A percentile compares a stretch with the other conserved stretches of the same genome.
Evolutionary conservation across 23 red algal species (phyloP).

Genomic region (Gracilaria vermiculophylla): DNA sequence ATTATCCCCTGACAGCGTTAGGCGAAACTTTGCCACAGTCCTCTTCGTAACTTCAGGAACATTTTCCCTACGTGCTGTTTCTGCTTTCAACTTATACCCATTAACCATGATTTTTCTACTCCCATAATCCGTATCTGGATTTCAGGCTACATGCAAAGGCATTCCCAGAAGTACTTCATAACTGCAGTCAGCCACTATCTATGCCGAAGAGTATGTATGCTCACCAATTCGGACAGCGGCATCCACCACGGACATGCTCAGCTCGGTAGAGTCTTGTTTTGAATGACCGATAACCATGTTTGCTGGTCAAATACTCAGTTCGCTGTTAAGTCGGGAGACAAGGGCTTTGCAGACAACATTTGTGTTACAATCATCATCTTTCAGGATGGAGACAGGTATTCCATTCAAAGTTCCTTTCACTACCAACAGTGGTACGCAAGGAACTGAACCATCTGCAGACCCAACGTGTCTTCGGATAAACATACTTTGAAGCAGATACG

Average conservation of each 20-base stretch:
- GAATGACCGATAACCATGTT: neutral
- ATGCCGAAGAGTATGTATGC: neutral
- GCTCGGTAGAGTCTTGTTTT: slow-evolving; percentile 6
- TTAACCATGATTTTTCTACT: no score
- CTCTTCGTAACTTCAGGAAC: neutral
- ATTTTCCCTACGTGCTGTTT: no score
- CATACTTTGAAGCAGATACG: neutral
- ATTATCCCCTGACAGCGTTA: neutral
- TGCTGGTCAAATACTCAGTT: neutral
- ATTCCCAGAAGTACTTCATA: slow-evolving; percentile 40
- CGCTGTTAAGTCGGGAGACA: neutral
- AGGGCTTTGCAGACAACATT: neutral
- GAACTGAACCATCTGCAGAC: neutral
- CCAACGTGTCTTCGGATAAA: neutral
- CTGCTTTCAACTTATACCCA: no score
- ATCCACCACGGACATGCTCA: neutral
- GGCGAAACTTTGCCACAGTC: neutral
- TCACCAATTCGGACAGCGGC: neutral
- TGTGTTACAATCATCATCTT: slow-evolving; percentile 28
- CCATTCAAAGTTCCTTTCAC: neutral
- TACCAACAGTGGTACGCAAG: slow-evolving; percentile 2
- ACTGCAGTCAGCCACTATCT: neutral
- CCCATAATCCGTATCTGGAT: neutral
- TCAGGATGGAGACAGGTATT: neutral
- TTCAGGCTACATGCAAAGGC: neutral